Percentiles rank a stretch among this genome's conserved stretches.
phyloP scores from a whole-genome alignment of 768 basidiomycete genomes.

The Leccinellum albellum region DNA sequence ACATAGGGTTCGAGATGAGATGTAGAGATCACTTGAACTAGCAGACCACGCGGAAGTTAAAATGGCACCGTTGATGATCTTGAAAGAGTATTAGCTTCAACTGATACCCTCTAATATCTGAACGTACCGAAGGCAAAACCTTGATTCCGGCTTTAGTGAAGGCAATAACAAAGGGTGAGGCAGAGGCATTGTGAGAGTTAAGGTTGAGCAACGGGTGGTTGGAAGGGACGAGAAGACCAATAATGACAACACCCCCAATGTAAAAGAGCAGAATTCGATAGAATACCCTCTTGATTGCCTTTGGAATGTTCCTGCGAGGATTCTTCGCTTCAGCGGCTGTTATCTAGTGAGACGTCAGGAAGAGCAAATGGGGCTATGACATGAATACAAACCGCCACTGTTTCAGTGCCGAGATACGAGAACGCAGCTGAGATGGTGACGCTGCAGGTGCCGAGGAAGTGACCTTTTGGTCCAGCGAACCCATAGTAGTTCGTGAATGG shows the following conservation, averaged over 20 bases:
- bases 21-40: conserved; percentile 38
- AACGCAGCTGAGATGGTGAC: conserved; percentile 59
- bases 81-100: background rate
- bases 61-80: conserved; percentile 38
- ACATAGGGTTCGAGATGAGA: conserved; percentile 38
- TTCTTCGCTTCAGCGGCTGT: conserved; percentile 50
- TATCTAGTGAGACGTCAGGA: conserved; percentile 21
- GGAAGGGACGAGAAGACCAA: conserved; percentile 49
- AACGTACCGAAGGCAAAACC: conserved; percentile 45
- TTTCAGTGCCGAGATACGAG: conserved; percentile 57
- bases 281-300: conserved; percentile 44
- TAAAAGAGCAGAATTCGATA: conserved; percentile 36
- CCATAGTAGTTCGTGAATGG: conserved; percentile 45
- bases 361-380: background rate
- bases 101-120: background rate
- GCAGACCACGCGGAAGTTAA: conserved; percentile 45
- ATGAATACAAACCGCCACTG: conserved; percentile 35
- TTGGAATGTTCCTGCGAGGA: conserved; percentile 41
- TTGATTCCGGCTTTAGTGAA: conserved; percentile 53
- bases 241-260: conserved; percentile 41
- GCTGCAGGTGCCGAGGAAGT: conserved; percentile 50
- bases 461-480: conserved; percentile 42
- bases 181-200: conserved; percentile 37
- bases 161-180: conserved; percentile 58
- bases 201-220: conserved; percentile 42